phyloP scores from a whole-genome alignment of 2,329 filamentous ascomycete genomes.

The Fusarium goolgardi region DNA sequence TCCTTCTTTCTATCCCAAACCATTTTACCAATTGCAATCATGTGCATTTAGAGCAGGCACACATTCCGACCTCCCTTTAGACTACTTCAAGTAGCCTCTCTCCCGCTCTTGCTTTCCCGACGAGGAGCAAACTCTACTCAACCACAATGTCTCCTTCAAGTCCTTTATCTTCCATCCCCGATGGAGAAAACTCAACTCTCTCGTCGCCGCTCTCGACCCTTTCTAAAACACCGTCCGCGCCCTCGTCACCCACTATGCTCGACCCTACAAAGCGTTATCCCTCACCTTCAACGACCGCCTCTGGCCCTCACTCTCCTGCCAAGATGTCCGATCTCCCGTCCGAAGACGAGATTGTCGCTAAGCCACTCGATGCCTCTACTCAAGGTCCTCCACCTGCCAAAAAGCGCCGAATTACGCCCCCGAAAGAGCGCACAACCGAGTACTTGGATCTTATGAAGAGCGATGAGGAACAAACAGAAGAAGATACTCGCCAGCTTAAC shows the following conservation, averaged over 20 bases:
- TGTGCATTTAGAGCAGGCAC: conserved; percentile 35
- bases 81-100: conserved; percentile 23
- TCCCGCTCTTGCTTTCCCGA: not conserved
- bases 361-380: conserved; percentile 38
- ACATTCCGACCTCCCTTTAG: conserved; percentile 9
- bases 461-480: conserved; percentile 59
- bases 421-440: conserved; percentile 79
- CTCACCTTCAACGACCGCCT: conserved; percentile 62
- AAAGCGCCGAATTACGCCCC: conserved; percentile 73
- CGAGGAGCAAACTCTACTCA: conserved; percentile 23
- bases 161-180: conserved; percentile 48
- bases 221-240: conserved; percentile 64
- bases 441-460: conserved; percentile 76
- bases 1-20: conserved; percentile 10
- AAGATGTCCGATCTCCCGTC: conserved; percentile 57
- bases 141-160: conserved; percentile 46
- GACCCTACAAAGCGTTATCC: conserved; percentile 62
- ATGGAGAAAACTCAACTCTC: conserved; percentile 54
- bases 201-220: conserved; percentile 67
- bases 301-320: conserved; percentile 64
- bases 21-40: conserved; percentile 23
- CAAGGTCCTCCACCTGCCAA: conserved; percentile 79
- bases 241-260: conserved; percentile 57
- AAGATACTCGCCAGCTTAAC: conserved; percentile 68
- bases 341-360: conserved; percentile 48